Conservation (phyloP, 2,329 filamentous ascomycete species). For the Hyphodiscus sp. region DNA sequence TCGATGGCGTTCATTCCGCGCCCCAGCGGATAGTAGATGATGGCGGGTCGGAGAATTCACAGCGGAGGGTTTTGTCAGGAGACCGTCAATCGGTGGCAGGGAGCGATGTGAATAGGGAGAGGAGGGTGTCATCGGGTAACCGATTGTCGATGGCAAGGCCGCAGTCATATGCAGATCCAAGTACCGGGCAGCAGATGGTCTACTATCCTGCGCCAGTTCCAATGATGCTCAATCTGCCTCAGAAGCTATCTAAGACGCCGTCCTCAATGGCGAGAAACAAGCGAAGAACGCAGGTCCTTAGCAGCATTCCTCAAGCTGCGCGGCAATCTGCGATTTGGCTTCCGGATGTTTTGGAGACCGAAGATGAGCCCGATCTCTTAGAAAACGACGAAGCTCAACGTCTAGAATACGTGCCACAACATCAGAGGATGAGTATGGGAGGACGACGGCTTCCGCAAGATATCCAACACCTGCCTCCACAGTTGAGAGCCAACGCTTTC, state of each 20-base stretch:
- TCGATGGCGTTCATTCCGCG: constrained; percentile 69
- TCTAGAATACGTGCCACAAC: constrained; percentile 29
- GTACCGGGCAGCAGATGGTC: constrained; percentile 73
- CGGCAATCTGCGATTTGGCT: constrained; percentile 33
- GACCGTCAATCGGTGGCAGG: constrained; percentile 27
- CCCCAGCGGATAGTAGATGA: constrained; percentile 14
- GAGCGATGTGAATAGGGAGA: constrained; percentile 3
- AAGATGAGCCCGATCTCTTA: constrained; percentile 14
- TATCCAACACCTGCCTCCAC: constrained; percentile 62
- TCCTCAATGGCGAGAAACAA: constrained; percentile 58
- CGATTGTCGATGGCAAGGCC: constrained; percentile 33
- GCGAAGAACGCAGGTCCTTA: constrained; percentile 67
- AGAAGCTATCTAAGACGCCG: constrained; percentile 72
- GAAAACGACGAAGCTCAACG: constrained; percentile 21
- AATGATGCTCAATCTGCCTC: constrained; percentile 85
- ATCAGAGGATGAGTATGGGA: constrained; percentile 28
- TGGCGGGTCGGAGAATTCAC: constrained; percentile 5
- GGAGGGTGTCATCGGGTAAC: constrained; percentile 8
- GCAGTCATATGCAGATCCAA: constrained; percentile 55
- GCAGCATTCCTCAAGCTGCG: constrained; percentile 47
- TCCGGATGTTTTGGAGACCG: constrained; percentile 27
- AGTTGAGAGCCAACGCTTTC: constrained; percentile 83
- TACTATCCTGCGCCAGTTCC: constrained; percentile 95
- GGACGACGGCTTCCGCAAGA: constrained; percentile 28
- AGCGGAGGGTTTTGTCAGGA: constrained; percentile 8